phyloP scores from a whole-genome alignment of 2,329 filamentous ascomycete species.

The Elsinoe fawcettii region DNA sequence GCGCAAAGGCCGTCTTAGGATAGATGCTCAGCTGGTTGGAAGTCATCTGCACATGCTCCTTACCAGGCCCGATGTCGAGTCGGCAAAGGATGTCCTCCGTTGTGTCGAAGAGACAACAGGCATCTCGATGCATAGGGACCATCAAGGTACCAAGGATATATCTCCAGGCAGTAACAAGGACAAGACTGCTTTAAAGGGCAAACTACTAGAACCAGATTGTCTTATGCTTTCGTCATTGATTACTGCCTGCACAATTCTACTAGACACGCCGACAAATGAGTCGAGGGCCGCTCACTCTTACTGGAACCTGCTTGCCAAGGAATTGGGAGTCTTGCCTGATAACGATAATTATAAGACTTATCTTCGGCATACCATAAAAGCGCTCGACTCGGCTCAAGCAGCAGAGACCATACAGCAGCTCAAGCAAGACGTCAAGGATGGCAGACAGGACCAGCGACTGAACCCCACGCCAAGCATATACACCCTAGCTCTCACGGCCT shows the following conservation, averaged over 20 bases:
- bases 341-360: slow-evolving; percentile 60
- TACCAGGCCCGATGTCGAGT: slow-evolving; percentile 49
- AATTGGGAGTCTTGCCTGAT: slow-evolving; percentile 62
- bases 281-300: slow-evolving; percentile 53
- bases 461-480: slow-evolving; percentile 47
- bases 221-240: slow-evolving; percentile 62
- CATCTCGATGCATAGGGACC: slow-evolving; percentile 35
- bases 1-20: slow-evolving; percentile 57
- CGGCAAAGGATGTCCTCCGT: slow-evolving; percentile 64
- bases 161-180: not conserved
- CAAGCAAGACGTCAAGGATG: slow-evolving; percentile 24
- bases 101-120: slow-evolving; percentile 77
- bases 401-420: slow-evolving; percentile 47
- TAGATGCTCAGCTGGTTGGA: slow-evolving; percentile 74
- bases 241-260: slow-evolving; percentile 53
- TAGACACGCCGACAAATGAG: slow-evolving; percentile 50
- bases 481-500: slow-evolving; percentile 64
- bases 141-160: slow-evolving; percentile 3
- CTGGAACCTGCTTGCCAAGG: slow-evolving; percentile 63
- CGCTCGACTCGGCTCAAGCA: slow-evolving; percentile 56
- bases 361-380: slow-evolving; percentile 57
- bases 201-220: not conserved
- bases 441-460: slow-evolving; percentile 24
- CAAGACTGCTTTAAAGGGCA: not conserved
- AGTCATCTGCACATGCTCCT: slow-evolving; percentile 75